A percentile compares a stretch with the other conserved stretches of the same genome.
phyloP scores from a whole-genome alignment of 2,329 filamentous ascomycete species.

The Didymella lethalis region DNA sequence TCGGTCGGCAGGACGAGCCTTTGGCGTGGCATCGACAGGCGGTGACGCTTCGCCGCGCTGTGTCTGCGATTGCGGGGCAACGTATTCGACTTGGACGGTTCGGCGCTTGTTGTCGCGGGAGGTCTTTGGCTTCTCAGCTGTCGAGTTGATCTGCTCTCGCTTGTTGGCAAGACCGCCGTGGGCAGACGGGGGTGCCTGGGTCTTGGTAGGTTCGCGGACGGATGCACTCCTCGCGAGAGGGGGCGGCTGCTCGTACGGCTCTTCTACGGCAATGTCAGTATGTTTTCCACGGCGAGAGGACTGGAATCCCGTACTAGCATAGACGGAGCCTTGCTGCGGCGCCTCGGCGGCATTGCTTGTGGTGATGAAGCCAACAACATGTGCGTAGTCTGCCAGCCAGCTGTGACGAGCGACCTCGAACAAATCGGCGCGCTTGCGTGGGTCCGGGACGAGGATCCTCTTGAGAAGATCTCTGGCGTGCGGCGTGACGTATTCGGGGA shows the following conservation, averaged over 20 bases:
- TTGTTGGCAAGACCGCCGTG: slow-evolving; percentile 72
- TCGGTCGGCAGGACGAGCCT: slow-evolving; percentile 59
- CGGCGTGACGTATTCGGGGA: slow-evolving; percentile 97
- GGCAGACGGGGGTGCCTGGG: slow-evolving; percentile 58
- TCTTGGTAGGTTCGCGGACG: slow-evolving; percentile 84
- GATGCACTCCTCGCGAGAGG: slow-evolving; percentile 85
- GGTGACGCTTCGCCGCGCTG: slow-evolving; percentile 68
- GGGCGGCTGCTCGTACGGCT: slow-evolving; percentile 66
- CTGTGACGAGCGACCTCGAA: slow-evolving; percentile 98
- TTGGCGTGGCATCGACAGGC: slow-evolving; percentile 48
- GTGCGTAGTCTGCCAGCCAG: slow-evolving; percentile 97
- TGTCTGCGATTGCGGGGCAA: slow-evolving; percentile 87
- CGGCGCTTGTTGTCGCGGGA: slow-evolving; percentile 86
- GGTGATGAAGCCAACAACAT: slow-evolving; percentile 95
- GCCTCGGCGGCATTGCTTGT: slow-evolving; percentile 85
- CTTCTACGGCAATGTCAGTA: slow-evolving; percentile 50
- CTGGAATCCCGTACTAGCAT: slow-evolving; percentile 56
- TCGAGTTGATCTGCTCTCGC: slow-evolving; percentile 75
- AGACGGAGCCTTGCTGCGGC: slow-evolving; percentile 73
- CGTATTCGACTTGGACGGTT: slow-evolving; percentile 97
- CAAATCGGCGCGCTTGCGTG: slow-evolving; percentile 89
- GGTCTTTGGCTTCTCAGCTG: slow-evolving; percentile 69
- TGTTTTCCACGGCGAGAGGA: not conserved
- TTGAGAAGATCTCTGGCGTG: slow-evolving; percentile 92
- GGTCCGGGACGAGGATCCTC: slow-evolving; percentile 93